A percentile compares a stretch with the other conserved stretches of the same genome.
Conservation (phyloP, 192 early-diverging fungal genomes). For the Allomyces arbusculus region DNA sequence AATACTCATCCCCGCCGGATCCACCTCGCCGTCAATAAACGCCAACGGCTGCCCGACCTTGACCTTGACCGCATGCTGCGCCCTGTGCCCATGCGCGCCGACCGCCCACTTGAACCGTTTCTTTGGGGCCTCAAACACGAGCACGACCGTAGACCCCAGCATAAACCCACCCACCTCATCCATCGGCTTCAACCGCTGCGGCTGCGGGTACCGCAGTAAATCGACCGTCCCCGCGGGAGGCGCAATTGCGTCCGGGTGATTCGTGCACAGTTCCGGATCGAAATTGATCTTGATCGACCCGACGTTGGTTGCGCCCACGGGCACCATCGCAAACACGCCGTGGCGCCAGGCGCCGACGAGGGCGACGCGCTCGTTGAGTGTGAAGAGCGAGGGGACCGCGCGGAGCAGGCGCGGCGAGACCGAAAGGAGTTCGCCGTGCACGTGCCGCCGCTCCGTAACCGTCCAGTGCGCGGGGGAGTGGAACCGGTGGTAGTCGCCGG, state of each 20-base stretch:
- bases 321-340: conserved; percentile 90
- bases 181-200: conserved; percentile 18
- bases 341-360: conserved; percentile 78
- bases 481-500: conserved; percentile 98
- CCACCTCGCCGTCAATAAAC: too few relatives aligned
- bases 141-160: conserved; percentile 82
- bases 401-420: conserved; percentile 83
- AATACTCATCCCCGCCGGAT: too few relatives aligned
- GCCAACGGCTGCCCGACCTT: conserved; percentile 65
- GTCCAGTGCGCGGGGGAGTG: conserved; percentile 94
- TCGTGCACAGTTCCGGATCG: conserved; percentile 60
- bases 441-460: conserved; percentile 61
- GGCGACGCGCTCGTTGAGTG: conserved; percentile 88
- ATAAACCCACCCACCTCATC: conserved; percentile 93
- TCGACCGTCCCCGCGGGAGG: background rate
- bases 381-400: conserved; percentile 72
- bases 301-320: conserved; percentile 96
- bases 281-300: conserved; percentile 89
- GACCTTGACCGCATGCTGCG: conserved; percentile 50
- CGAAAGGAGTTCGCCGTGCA: conserved; percentile 70
- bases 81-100: conserved; percentile 9
- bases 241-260: conserved; percentile 17
- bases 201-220: background rate
- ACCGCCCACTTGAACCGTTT: conserved; percentile 43
- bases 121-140: conserved; percentile 88